Base-by-base conservation (phyloP, 768 basidiomycete species). In the Panaeolus papilionaceus region DNA sequence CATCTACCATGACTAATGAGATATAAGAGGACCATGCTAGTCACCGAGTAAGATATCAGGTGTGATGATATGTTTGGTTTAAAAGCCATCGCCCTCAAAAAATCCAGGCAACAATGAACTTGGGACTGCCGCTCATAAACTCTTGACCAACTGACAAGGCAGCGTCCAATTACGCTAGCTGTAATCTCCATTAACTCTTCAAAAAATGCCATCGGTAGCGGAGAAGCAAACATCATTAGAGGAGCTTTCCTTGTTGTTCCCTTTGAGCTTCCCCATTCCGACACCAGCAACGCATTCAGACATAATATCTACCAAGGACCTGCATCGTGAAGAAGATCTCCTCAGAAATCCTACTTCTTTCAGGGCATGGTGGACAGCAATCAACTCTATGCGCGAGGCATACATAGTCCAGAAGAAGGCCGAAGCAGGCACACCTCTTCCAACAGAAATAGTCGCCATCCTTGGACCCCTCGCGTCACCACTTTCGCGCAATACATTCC, bases 241-340 rank as follows among this genome's bases (percentile, higher is more conserved):
- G 72, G 80, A 81, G 63, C 73, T 86, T 51, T 76, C 81, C 63
- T 82, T 84, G 12, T 77, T 84, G 58, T 96, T 99, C 75, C 96
- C 97, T 2, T 81, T 99, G 69, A 93, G 96, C 4, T 85, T 86
- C 64, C 97, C 97, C 18, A 80, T 91, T 64, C 97, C 97, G 14
- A 91, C 87, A 2, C 95, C 95, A 6, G 80, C 85, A 51, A 92
- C 91, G 0, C 89, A 96, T 73, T 86, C 93, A 8, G 82, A 90
- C 68, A 84, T 99, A 67, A 83, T 99, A 71, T 82, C 88, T 7
- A 79, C 88, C 45, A 85, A 88, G 64, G 95, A 98, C 77, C 76
- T 98, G 38, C 86, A 91, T 71, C 90, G 95, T 61, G 97, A 98
- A 81, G 97, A 99, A 79, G 96, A 99, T 79, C 86, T 99, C 7